These are phyloP conservation scores for Senna tora DNA, from an alignment of 306 rosid species.

Conservation along the genomic window DNA sequence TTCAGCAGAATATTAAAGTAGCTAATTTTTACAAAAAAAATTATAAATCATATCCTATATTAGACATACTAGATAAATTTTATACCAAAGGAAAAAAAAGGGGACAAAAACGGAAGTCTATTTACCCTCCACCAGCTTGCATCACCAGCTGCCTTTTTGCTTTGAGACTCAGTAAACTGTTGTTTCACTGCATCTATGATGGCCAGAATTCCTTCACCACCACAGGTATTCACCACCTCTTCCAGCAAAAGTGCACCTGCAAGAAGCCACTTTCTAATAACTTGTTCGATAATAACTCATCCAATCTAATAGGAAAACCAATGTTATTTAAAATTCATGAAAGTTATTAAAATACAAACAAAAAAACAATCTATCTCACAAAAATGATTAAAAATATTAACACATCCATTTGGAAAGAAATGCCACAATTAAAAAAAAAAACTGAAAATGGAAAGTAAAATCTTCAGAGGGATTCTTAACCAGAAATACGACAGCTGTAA, in stretches of 20 bases:
- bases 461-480: constrained; percentile 42
- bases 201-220: constrained; percentile 65
- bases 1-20: constrained; percentile 18
- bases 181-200: constrained; percentile 70
- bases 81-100: constrained; percentile 4
- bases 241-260: constrained; percentile 86
- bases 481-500: constrained; percentile 88
- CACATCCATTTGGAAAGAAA: constrained; percentile 34
- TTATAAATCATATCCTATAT: constrained; percentile 19
- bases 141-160: constrained; percentile 65
- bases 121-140: constrained; percentile 91
- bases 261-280: constrained; percentile 36
- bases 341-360: constrained; percentile 1
- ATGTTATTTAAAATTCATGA: neutral
- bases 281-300: neutral
- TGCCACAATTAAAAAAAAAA: constrained; percentile 8
- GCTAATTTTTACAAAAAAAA: neutral
- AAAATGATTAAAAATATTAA: neutral
- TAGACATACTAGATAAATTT: constrained; percentile 20
- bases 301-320: neutral
- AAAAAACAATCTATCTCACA: neutral
- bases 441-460: constrained; percentile 10
- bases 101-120: constrained; percentile 26
- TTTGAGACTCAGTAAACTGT: constrained; percentile 69
- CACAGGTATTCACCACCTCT: constrained; percentile 68